Evolutionary conservation across 164 flowering plant genomes (phyloP), one percentile per base, ranked within the genome.

Genomic region (Houttuynia cordata): DNA sequence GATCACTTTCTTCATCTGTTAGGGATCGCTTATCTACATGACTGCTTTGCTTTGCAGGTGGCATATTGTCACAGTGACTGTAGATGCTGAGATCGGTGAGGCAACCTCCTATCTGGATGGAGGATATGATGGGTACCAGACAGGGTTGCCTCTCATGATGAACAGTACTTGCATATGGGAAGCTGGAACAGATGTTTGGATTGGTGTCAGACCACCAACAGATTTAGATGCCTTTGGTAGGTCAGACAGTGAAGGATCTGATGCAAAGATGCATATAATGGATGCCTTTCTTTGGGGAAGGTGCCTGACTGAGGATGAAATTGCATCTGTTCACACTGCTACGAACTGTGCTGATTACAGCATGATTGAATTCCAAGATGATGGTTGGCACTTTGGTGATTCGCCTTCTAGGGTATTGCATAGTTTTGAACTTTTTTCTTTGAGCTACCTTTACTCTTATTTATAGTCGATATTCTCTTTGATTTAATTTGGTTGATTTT

Each of bases 211-310:
- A 65, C 97, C 97, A 56, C 97, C 99, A 21, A 82, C 73, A 21
- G 97, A 91, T 74, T 64, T 84, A 75, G 97, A 94, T 76, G 87
- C 96, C 49, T 91, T 94, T 78, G 99, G 97, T 70, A 80, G 99
- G 76, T 91, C 99, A 42, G 99, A 94, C 64, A 94, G 99, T 76
- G 99, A 94, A 76, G 99, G 96, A 68, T 74, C 82, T 69, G 99
- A 94, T 62, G 75, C 97, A n/a, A 94, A 94, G 76, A 85, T 91
- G 96, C 99, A 87, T 69, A 74, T 94, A 64, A 94, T 94, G 99
- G 99, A 94, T 81, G 90, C 85, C 63, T 91, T 94, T 71, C 73
- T 94, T 2, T 94, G 99, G 99, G 97, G 96, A 70, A 81, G 88
- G 72, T 86, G 96, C 74, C 81, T 94, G 73, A 85, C 75, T 53